A percentile compares a stretch with the other conserved stretches of the same genome.
These are phyloP conservation scores for Penium margaritaceum DNA, from an alignment of 139 green algal species.

Conservation along the genomic window DNA sequence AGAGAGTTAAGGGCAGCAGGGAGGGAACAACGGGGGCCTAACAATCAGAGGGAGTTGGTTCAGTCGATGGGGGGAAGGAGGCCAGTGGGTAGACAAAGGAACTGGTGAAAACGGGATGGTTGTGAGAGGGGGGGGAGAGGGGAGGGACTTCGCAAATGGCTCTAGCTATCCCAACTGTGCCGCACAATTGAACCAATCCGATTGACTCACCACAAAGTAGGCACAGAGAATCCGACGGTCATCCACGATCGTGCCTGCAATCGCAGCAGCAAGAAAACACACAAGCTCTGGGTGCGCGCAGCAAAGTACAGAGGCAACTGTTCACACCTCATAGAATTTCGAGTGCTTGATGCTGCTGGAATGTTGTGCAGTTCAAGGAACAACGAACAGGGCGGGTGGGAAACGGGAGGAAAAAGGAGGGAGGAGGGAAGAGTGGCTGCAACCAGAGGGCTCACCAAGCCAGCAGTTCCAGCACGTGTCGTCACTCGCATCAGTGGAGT, in stretches of 20 bases:
- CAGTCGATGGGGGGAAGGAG: not conserved
- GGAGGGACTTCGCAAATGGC: too few species aligned
- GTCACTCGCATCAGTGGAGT: slow-evolving; percentile 15
- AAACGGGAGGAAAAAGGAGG: not conserved
- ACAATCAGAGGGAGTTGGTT: not conserved
- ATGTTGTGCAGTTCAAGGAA: too few species aligned
- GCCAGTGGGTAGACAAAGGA: not conserved
- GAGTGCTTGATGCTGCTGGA: too few species aligned
- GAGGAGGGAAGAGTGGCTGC: not conserved
- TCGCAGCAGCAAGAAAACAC: not conserved
- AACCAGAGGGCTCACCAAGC: not conserved
- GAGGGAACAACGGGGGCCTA: not conserved
- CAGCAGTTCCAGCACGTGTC: slow-evolving; percentile 33
- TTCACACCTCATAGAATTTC: too few species aligned
- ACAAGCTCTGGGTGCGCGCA: not conserved
- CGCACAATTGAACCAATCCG: too few species aligned
- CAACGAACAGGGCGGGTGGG: not conserved
- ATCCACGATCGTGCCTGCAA: slow-evolving; percentile 28
- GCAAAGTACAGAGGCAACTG: not conserved
- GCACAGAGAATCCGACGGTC: slow-evolving; percentile 22
- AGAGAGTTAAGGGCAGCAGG: too few species aligned
- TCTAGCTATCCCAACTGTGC: too few species aligned
- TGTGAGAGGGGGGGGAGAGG: not conserved
- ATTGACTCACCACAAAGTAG: slow-evolving; percentile 39
- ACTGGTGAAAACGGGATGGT: not conserved